phyloP scores from a whole-genome alignment of 2,329 filamentous ascomycete species.

The Acephala macrosclerotiorum region DNA sequence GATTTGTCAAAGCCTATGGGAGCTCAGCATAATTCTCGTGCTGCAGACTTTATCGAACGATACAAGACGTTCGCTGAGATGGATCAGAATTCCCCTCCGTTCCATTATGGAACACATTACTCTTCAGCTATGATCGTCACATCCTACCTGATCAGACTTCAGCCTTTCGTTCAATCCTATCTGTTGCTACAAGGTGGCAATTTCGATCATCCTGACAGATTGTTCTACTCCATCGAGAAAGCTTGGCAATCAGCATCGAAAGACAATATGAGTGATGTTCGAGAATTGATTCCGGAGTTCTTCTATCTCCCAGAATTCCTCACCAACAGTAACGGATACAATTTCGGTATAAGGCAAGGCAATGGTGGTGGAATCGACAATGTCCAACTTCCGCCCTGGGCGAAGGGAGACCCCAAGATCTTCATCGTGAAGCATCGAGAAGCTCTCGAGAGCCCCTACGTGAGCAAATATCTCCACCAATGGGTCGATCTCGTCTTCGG shows the following conservation, averaged over 20 bases:
- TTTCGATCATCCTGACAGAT: constrained; percentile 93
- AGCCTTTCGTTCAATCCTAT: constrained; percentile 96
- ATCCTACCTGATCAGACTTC: constrained; percentile 92
- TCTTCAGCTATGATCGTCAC: constrained; percentile 99
- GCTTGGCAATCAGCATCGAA: constrained; percentile 91
- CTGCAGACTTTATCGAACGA: constrained; percentile 81
- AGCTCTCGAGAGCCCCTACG: constrained; percentile 90
- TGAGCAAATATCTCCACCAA: constrained; percentile 86
- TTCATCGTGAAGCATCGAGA: constrained; percentile 97
- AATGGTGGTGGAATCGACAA: constrained; percentile 81
- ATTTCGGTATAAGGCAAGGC: constrained; percentile 89
- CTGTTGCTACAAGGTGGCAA: constrained; percentile 92
- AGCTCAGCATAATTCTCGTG: constrained; percentile 79
- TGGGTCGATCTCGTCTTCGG: constrained; percentile 99
- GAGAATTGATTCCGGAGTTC: constrained; percentile 95
- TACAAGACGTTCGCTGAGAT: constrained; percentile 92
- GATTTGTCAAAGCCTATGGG: constrained; percentile 97
- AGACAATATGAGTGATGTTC: constrained; percentile 91
- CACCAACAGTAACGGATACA: constrained; percentile 91
- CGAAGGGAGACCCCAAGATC: constrained; percentile 92
- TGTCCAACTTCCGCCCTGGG: constrained; percentile 93
- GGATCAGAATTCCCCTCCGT: constrained; percentile 77
- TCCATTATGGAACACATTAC: constrained; percentile 98
- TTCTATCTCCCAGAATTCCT: constrained; percentile 96
- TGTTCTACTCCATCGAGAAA: constrained; percentile 92